Evolutionary conservation across 371 early-diverging fungal species (phyloP).

Genomic region (Nematocida minor): DNA sequence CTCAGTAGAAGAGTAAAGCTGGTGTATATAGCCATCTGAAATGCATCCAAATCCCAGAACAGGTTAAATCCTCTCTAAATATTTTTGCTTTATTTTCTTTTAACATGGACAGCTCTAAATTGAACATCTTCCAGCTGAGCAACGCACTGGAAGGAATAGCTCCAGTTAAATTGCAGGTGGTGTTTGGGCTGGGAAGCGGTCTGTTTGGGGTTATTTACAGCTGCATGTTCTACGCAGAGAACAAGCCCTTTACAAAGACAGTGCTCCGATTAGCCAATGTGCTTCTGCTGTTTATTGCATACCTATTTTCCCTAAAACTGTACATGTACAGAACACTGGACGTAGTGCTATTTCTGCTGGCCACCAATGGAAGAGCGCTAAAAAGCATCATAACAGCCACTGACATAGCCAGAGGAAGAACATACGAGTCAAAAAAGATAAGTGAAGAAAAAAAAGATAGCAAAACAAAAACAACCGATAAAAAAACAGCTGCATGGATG

Average conservation of each 20-base stretch:
- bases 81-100: slow-evolving; percentile 10
- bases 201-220: neutral
- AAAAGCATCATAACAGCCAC: neutral
- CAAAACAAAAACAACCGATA: neutral
- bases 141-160: neutral
- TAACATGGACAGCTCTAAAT: neutral
- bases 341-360: slow-evolving; percentile 2
- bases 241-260: neutral
- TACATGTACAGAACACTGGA: neutral
- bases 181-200: neutral
- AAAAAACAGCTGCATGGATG: neutral
- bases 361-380: slow-evolving; percentile 11
- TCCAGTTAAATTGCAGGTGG: neutral
- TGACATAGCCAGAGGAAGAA: neutral
- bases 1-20: too few relatives aligned
- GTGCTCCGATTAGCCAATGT: neutral
- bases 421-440: neutral
- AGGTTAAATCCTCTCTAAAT: too few relatives aligned
- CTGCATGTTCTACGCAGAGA: neutral
- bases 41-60: too few relatives aligned
- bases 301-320: neutral
- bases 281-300: neutral
- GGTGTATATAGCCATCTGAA: too few relatives aligned
- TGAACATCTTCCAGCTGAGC: slow-evolving; percentile 2
- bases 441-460: neutral